Percentiles rank a stretch among this genome's conserved stretches.
phyloP scores from a whole-genome alignment of 345 rosid species.

The Salix suchowensis region DNA sequence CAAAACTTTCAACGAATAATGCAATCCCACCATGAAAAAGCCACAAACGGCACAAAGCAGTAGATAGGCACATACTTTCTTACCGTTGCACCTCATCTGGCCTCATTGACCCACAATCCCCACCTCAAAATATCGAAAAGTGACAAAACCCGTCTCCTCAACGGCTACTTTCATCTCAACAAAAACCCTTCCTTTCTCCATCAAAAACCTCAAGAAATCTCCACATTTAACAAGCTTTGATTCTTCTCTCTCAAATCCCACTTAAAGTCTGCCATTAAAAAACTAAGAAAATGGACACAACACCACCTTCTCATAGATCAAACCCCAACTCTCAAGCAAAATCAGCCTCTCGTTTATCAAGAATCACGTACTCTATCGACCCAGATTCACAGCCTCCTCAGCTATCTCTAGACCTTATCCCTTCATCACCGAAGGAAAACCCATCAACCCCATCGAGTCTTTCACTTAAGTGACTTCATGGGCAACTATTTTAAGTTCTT shows the following conservation, averaged over 20 bases:
- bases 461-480: conserved; percentile 20
- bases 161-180: conserved; percentile 37
- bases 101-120: conserved; percentile 3
- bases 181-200: not conserved
- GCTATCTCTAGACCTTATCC: conserved; percentile 44
- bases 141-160: conserved; percentile 6
- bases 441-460: conserved; percentile 38
- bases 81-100: conserved; percentile 34
- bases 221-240: not conserved
- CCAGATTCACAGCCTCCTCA: conserved; percentile 20
- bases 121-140: conserved; percentile 6
- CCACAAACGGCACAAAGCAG: not conserved
- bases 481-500: no score
- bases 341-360: conserved; percentile 64
- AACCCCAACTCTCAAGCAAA: conserved; percentile 41
- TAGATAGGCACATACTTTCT: conserved; percentile 7
- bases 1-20: no score
- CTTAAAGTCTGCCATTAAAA: conserved; percentile 1
- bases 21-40: not conserved
- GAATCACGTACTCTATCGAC: conserved; percentile 29
- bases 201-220: not conserved
- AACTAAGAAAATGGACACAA: conserved; percentile 35
- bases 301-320: conserved; percentile 49
- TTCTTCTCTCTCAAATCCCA: not conserved
- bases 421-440: conserved; percentile 42